Evolutionary conservation across 345 rosid species (phyloP), one percentile per base, ranked within the genome.

Genomic region (Clausena lansium): DNA sequence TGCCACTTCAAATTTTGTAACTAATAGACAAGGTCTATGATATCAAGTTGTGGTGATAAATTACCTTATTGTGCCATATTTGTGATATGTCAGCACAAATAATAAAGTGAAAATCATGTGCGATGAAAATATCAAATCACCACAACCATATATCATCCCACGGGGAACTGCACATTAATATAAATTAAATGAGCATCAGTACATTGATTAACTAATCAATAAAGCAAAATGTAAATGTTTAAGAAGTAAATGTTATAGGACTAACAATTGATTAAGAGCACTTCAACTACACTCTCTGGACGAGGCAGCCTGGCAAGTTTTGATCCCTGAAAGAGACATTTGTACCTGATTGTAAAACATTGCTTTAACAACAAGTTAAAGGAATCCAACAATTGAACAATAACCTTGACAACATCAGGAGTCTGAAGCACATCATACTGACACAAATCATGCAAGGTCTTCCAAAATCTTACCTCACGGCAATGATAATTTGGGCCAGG

Each of bases 401-500:
- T 22, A 41, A 19, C n/a, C 41, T n/a, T 54, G 7, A 70, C 5
- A 39, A n/a, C 25, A 62, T n/a, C 35, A 61, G 24, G 72, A 54
- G 13, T 69, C 36, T 7, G 7, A 32, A 38, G 72, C 25, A 57
- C 45, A 72, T 35, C 57, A 55, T 76, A 27, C 30, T 35, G 39
- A 55, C 24, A 38, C 19, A 36, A 65, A 45, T 13, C 50, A 33
- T 28, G 45, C 55, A 24, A 72, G 65, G 55, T 2, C 5, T 67
- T 70, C 22, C 38, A 50, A 69, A 20, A 59, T 41, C 64, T 45
- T 83, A 92, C 98, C 91, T 90, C 93, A 35, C 90, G 95, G 74
- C 98, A 94, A 75, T 94, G 98, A 81, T 93, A 93, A 79, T 90
- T 92, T 30, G 97, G 98, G 62, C 95, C 97, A 54, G 93, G 98